Evolutionary conservation across 163 green algal species (phyloP), one percentile per base, ranked within the genome.

Genomic region (Volvox carteri): DNA sequence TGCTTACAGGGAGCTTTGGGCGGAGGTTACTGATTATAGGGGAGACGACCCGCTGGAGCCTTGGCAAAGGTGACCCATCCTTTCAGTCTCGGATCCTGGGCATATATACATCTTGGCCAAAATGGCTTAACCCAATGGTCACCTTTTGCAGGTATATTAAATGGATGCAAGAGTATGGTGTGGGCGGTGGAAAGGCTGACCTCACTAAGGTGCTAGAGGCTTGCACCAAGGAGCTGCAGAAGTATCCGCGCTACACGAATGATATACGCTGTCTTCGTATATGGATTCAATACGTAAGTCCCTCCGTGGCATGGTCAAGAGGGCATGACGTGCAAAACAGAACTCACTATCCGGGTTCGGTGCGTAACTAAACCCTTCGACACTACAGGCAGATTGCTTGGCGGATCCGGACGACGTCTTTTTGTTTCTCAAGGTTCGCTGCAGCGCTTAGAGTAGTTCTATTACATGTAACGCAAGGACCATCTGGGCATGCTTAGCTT

Each of bases 201-300:
- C 85, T 99, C 74, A 87, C 97, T 62, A 95, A 95, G n/a, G 85
- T 98, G 37, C 88, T 99, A 35, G 97, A 99, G 92, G 85, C 94
- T 0, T 98, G 96, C 85, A 98, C 97, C 0, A 87, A 92, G 1
- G 93, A 96, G 86, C 94, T 99, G 65, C 92, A 96, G 67, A 87
- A 85, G 2, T n/a, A 86, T 12, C 58, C 85, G 14, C 85, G 92
- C 9, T 99, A 99, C 92, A 94, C 92, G 19, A 84, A 91, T 12
- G 97, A 99, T 85, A 87, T 96, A 1, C 96, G 97, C 41, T 98
- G 97, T 89, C 95, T 99, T n/a, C 93, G 97, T 2, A 75, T 99
- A 18, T 99, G 97, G 97, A 96, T 99, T 28, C 97, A 98, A 60
- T 99, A 99, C 87, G 96, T 98, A 84, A 95, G 95, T 90, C 12